phyloP scores from a whole-genome alignment of 169 alveolate genomes.

The Besnoitia besnoiti region DNA sequence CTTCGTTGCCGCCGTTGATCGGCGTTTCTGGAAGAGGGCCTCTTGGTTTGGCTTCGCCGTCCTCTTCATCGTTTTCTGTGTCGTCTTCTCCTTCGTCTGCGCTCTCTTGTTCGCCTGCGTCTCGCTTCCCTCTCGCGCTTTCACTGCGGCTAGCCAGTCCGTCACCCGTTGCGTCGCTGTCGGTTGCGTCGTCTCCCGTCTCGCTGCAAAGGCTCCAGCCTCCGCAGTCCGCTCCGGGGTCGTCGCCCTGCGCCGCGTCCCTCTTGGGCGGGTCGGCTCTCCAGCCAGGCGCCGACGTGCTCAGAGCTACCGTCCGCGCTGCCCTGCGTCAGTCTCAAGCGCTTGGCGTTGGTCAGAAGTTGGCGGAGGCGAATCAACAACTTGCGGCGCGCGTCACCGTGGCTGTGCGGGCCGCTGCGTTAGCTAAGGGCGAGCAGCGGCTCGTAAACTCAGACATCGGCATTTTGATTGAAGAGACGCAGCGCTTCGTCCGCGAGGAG shows the following conservation, averaged over 20 bases:
- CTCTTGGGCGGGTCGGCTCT: neutral
- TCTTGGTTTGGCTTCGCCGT: neutral
- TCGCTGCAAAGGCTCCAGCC: neutral
- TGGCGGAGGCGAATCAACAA: neutral
- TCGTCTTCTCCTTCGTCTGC: neutral
- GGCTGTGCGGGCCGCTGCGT: slow-evolving; percentile 9
- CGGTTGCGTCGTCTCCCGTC: neutral
- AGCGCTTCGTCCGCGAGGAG: neutral
- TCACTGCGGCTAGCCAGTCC: neutral
- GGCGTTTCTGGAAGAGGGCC: neutral
- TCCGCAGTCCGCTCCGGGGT: neutral
- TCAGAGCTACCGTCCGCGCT: neutral
- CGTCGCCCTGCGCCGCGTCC: neutral
- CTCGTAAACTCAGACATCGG: neutral
- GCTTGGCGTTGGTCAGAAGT: neutral
- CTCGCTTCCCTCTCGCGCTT: neutral
- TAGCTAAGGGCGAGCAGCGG: slow-evolving; percentile 38
- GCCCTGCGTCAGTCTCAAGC: neutral
- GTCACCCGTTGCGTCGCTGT: neutral
- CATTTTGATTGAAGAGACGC: neutral
- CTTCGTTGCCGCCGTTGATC: neutral
- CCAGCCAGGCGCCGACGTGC: neutral
- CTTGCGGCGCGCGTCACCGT: neutral
- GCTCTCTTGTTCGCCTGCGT: neutral
- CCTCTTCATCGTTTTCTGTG: neutral